Evolutionary conservation across 2,329 filamentous ascomycete species (phyloP).

Genomic region (Arthrobotrys musiformis): DNA sequence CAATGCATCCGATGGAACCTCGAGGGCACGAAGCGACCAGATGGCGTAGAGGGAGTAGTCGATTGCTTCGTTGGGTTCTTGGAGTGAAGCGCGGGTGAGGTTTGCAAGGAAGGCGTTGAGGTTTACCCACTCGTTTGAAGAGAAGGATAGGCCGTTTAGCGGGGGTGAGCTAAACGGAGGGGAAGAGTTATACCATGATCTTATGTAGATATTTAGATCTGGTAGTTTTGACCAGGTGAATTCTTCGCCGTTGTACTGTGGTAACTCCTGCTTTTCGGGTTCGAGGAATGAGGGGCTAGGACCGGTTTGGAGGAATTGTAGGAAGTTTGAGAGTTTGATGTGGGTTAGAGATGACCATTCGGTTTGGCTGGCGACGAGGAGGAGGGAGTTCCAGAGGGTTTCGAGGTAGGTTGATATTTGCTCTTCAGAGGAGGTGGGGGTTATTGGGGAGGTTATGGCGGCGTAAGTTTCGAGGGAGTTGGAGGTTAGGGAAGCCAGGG

Average conservation of each 20-base stretch:
- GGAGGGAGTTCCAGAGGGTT: conserved; percentile 24
- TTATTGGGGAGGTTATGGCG: not conserved
- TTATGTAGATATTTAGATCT: conserved; percentile 12
- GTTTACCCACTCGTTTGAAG: conserved; percentile 19
- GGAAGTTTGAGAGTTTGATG: not conserved
- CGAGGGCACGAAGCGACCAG: conserved; percentile 22
- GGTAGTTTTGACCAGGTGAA: conserved; percentile 28
- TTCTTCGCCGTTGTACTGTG: not conserved
- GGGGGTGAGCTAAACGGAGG: conserved; percentile 1
- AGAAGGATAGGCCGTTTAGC: not conserved
- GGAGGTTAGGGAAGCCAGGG: not conserved
- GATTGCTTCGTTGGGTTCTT: not conserved
- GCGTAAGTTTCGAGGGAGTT: not conserved
- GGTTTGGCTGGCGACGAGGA: conserved; percentile 22
- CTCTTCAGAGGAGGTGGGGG: conserved; percentile 5
- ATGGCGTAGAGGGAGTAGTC: conserved; percentile 28
- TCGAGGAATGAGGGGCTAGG: not conserved
- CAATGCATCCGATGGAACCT: not conserved
- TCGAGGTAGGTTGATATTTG: conserved; percentile 33
- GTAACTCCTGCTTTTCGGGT: not conserved
- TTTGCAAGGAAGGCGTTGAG: conserved; percentile 29
- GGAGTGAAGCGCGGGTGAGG: not conserved
- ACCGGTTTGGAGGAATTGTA: not conserved
- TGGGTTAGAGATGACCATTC: not conserved
- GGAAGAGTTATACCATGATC: conserved; percentile 33